These are phyloP conservation scores for Darksidea phi DNA, from an alignment of 495 filamentous ascomycete species.

Conservation along the genomic window DNA sequence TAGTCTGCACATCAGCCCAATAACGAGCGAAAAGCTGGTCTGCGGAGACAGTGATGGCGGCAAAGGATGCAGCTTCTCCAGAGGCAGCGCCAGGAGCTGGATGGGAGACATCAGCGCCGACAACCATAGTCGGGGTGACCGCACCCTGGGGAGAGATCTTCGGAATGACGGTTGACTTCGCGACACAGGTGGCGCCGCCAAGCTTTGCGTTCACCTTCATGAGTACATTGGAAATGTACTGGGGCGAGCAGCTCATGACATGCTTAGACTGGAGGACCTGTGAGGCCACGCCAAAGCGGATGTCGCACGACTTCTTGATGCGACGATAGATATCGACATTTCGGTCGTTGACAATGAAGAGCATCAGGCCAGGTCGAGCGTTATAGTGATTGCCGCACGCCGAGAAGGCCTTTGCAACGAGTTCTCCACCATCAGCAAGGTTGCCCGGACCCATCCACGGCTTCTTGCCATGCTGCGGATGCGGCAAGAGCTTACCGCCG, in stretches of 20 bases:
- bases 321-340: conserved; percentile 65
- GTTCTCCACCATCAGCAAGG: conserved; percentile 51
- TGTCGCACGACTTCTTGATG: conserved; percentile 81
- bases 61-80: conserved; percentile 64
- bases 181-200: conserved; percentile 68
- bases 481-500: conserved; percentile 59
- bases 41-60: conserved; percentile 79
- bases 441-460: conserved; percentile 44
- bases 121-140: conserved; percentile 61
- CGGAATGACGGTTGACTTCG: conserved; percentile 36
- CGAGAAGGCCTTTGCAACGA: conserved; percentile 56
- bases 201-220: conserved; percentile 97
- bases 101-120: conserved; percentile 91
- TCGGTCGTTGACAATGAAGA: conserved; percentile 71
- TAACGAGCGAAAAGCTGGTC: conserved; percentile 64
- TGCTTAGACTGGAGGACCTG: conserved; percentile 66
- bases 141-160: conserved; percentile 29
- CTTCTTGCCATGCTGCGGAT: conserved; percentile 35
- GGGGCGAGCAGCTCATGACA: conserved; percentile 59
- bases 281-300: conserved; percentile 71
- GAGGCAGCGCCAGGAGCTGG: conserved; percentile 58
- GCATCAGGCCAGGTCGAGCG: conserved; percentile 46
- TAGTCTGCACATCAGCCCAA: conserved; percentile 71
- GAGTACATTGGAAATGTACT: conserved; percentile 74
- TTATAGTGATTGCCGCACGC: conserved; percentile 48